A percentile compares a stretch with the other conserved stretches of the same genome.
Conservation (phyloP, 148 eudicot species). For the Bassia scoparia region DNA sequence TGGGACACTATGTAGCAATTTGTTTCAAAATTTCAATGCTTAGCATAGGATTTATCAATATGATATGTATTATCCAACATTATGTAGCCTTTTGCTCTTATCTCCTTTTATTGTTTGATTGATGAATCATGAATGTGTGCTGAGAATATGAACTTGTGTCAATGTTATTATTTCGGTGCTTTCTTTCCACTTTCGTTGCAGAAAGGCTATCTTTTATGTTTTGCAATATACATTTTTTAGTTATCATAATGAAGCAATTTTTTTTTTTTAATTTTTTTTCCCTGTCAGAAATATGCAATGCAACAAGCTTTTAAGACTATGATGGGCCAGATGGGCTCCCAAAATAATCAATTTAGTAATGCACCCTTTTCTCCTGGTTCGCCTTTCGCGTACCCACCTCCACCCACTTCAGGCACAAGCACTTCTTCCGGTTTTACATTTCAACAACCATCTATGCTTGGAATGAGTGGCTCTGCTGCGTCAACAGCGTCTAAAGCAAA, state of each 20-base stretch:
- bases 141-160: slow-evolving; percentile 1
- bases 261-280: slow-evolving; percentile 11
- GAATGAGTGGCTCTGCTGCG: slow-evolving; percentile 5
- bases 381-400: slow-evolving; percentile 61
- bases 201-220: neutral
- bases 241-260: neutral
- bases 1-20: no score
- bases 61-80: neutral
- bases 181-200: neutral
- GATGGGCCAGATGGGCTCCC: slow-evolving; percentile 74
- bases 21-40: no score
- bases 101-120: neutral
- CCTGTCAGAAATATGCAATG: slow-evolving; percentile 88
- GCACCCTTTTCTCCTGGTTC: slow-evolving; percentile 61
- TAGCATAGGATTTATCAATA: no score
- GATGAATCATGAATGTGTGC: neutral
- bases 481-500: slow-evolving; percentile 8
- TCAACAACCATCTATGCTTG: slow-evolving; percentile 33
- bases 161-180: neutral
- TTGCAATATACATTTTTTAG: neutral
- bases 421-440: slow-evolving; percentile 29
- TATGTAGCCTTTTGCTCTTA: neutral
- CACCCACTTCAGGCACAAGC: slow-evolving; percentile 39
- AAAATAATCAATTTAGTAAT: slow-evolving; percentile 73
- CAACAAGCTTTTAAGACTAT: slow-evolving; percentile 79